These are phyloP conservation scores for Fusarium sp. DNA, from an alignment of 2,329 filamentous ascomycete genomes.

Conservation along the genomic window DNA sequence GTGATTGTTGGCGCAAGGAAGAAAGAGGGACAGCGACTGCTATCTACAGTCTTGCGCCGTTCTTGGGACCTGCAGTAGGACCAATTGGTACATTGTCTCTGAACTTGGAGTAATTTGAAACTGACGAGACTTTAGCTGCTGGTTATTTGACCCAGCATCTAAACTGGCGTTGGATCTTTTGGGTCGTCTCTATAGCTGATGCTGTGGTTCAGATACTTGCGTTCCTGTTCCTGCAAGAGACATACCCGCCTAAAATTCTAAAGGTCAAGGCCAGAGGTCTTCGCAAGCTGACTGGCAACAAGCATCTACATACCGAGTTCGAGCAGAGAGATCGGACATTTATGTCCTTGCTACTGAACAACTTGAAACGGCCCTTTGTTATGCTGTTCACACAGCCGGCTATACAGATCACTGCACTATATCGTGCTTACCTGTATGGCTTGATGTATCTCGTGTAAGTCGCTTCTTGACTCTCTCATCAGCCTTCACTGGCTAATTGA, in stretches of 20 bases:
- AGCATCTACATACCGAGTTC: constrained; percentile 45
- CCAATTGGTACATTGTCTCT: constrained; percentile 50
- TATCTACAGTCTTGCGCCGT: constrained; percentile 55
- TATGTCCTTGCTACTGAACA: constrained; percentile 41
- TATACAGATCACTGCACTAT: constrained; percentile 61
- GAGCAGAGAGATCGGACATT: constrained; percentile 47
- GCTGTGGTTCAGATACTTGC: constrained; percentile 50
- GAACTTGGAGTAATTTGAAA: fast-evolving
- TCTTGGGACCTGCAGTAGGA: constrained; percentile 58
- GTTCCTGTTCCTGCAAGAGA: constrained; percentile 55
- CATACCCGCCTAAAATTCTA: constrained; percentile 52
- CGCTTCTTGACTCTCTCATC: fast-evolving
- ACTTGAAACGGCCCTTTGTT: constrained; percentile 60
- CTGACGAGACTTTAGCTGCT: constrained; percentile 43
- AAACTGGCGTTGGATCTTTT: constrained; percentile 61
- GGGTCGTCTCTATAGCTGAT: constrained; percentile 56
- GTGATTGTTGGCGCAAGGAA: constrained; percentile 61
- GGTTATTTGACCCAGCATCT: constrained; percentile 54
- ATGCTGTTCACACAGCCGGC: constrained; percentile 64
- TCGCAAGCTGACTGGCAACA: constrained; percentile 48
- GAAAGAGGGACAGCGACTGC: constrained; percentile 52
- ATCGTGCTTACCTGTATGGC: constrained; percentile 64
- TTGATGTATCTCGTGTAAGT: constrained; percentile 63
- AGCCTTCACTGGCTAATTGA: background rate
- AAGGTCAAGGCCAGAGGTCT: constrained; percentile 46